These are phyloP conservation scores for Oldenlandia corymbosa DNA, from an alignment of 257 asterid species.

Conservation along the genomic window DNA sequence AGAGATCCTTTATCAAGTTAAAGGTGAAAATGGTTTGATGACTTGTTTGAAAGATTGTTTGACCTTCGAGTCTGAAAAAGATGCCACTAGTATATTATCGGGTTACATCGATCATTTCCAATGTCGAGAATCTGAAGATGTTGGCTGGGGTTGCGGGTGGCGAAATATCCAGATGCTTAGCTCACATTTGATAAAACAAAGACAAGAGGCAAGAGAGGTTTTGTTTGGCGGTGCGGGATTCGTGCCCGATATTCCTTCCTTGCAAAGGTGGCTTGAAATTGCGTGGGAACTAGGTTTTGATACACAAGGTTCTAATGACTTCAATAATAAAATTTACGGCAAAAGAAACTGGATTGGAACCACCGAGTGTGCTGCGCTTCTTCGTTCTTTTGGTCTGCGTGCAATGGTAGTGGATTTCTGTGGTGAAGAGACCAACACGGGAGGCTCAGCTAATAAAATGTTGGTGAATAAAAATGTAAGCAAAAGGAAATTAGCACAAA, in stretches of 20 bases:
- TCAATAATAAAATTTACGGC: conserved; percentile 55
- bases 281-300: conserved; percentile 90
- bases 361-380: conserved; percentile 82
- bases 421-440: conserved; percentile 26
- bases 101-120: conserved; percentile 78
- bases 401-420: conserved; percentile 76
- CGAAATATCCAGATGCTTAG: conserved; percentile 95
- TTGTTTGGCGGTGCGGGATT: conserved; percentile 79
- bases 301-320: conserved; percentile 56
- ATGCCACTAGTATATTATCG: conserved; percentile 40
- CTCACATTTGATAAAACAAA: conserved; percentile 65
- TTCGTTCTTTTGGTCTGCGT: conserved; percentile 83
- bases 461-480: conserved; percentile 13
- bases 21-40: conserved; percentile 57
- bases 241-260: conserved; percentile 67
- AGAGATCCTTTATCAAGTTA: conserved; percentile 37
- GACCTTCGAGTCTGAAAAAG: conserved; percentile 50
- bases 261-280: conserved; percentile 81
- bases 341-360: conserved; percentile 83
- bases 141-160: conserved; percentile 99
- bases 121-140: conserved; percentile 48
- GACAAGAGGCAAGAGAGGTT: conserved; percentile 48
- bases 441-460: no score
- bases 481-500: conserved; percentile 33
- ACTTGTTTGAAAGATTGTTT: conserved; percentile 49